Percentiles rank a stretch among this genome's conserved stretches.
These are phyloP conservation scores for Cladosporium sp. DNA, from an alignment of 2,329 filamentous ascomycete species.

Conservation along the genomic window DNA sequence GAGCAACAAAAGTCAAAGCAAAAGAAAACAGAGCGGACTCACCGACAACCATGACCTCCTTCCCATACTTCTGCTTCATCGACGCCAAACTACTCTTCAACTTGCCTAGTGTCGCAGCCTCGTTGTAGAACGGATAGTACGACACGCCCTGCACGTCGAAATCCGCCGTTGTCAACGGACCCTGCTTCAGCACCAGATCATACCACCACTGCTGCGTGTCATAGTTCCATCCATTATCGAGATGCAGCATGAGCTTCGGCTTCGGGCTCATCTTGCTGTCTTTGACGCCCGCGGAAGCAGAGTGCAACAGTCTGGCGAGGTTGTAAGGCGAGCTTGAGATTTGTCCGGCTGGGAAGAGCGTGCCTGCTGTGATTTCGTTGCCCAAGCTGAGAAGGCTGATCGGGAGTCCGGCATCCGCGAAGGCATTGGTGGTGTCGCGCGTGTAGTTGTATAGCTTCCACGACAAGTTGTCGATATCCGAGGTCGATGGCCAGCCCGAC, in stretches of 20 bases:
- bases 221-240: constrained; percentile 32
- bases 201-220: constrained; percentile 29
- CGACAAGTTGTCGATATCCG: constrained; percentile 30
- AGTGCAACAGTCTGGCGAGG: constrained; percentile 31
- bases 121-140: constrained; percentile 30
- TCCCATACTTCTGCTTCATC: constrained; percentile 24
- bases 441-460: constrained; percentile 31
- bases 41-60: constrained; percentile 16
- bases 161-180: constrained; percentile 21
- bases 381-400: constrained; percentile 38
- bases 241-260: constrained; percentile 30
- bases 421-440: constrained; percentile 35
- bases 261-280: constrained; percentile 20
- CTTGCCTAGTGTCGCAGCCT: constrained; percentile 23
- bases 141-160: constrained; percentile 29
- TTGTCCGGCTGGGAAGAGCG: constrained; percentile 33
- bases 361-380: constrained; percentile 35
- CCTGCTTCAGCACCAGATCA: constrained; percentile 24
- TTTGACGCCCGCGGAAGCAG: constrained; percentile 28
- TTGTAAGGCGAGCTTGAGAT: constrained; percentile 28
- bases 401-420: constrained; percentile 35
- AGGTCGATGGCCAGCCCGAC: constrained; percentile 23
- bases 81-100: constrained; percentile 20
- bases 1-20: neutral
- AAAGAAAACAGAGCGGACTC: neutral